These are phyloP conservation scores for Cruciata laevipes DNA, from an alignment of 257 asterid genomes.

Conservation along the genomic window DNA sequence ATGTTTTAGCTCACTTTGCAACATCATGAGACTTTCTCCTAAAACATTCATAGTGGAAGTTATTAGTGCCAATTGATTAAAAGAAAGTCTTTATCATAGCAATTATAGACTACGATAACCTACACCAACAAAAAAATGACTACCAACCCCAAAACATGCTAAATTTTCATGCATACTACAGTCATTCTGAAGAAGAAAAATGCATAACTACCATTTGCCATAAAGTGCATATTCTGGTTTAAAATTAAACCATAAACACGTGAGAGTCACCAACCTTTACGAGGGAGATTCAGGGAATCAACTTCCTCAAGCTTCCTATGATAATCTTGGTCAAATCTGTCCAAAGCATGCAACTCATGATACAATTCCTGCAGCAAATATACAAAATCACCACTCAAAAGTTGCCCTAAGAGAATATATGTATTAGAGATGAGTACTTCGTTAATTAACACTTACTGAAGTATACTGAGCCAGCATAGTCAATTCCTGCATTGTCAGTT, in stretches of 20 bases:
- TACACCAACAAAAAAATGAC: neutral
- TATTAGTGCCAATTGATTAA: neutral
- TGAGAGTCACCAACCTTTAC: slow-evolving; percentile 49
- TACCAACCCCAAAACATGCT: neutral
- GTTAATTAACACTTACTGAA: slow-evolving; percentile 54
- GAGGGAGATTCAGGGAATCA: slow-evolving; percentile 79
- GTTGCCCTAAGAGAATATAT: neutral
- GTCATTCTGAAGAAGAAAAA: neutral
- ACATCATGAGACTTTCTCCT: slow-evolving; percentile 82
- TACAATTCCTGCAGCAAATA: slow-evolving; percentile 71
- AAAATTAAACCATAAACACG: neutral
- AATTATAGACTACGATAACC: slow-evolving; percentile 1
- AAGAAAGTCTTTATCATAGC: neutral
- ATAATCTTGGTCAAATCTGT: slow-evolving; percentile 90
- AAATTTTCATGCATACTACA: no score
- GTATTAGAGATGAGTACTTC: no score
- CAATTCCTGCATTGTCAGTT: slow-evolving; percentile 82
- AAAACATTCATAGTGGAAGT: slow-evolving; percentile 2
- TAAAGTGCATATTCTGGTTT: neutral
- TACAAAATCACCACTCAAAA: slow-evolving; percentile 20
- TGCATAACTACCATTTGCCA: neutral
- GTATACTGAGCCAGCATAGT: slow-evolving; percentile 83
- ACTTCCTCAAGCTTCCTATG: slow-evolving; percentile 84
- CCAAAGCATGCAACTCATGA: slow-evolving; percentile 90
- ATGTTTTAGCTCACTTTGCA: slow-evolving; percentile 85